A percentile compares a stretch with the other conserved stretches of the same genome.
phyloP scores from a whole-genome alignment of 768 basidiomycete species.

The Mycena sanguinolenta region DNA sequence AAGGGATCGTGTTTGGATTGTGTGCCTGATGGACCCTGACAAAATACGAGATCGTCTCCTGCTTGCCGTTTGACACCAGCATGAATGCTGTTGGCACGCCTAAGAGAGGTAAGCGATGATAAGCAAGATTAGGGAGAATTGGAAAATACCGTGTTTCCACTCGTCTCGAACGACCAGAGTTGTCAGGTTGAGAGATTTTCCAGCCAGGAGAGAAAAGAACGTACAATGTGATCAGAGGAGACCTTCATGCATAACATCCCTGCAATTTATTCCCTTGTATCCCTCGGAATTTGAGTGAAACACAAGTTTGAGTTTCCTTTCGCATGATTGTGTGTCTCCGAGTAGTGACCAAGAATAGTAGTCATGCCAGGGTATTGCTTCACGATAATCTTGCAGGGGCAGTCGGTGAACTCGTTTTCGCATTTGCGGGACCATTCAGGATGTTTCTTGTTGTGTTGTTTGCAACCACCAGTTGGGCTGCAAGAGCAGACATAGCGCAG shows the following conservation, averaged over 20 bases:
- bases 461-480: too few relatives aligned
- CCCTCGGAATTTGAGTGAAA: too few relatives aligned
- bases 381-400: too few relatives aligned
- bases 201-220: background rate
- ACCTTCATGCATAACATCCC: background rate
- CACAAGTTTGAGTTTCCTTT: too few relatives aligned
- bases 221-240: background rate
- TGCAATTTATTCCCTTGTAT: too few relatives aligned
- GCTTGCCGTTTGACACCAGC: background rate
- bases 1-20: background rate
- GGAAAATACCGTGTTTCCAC: background rate
- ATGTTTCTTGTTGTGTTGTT: too few relatives aligned
- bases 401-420: too few relatives aligned
- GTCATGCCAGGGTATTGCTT: too few relatives aligned
- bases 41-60: background rate
- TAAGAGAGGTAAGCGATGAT: background rate
- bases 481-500: too few relatives aligned
- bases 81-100: background rate
- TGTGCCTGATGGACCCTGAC: background rate
- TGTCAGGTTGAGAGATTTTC: background rate
- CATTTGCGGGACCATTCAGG: too few relatives aligned
- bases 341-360: too few relatives aligned
- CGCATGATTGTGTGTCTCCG: too few relatives aligned
- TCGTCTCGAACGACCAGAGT: background rate
- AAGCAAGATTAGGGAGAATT: background rate